Evolutionary conservation across 2,329 filamentous ascomycete genomes (phyloP).

Genomic region (Apiospora hydei): DNA sequence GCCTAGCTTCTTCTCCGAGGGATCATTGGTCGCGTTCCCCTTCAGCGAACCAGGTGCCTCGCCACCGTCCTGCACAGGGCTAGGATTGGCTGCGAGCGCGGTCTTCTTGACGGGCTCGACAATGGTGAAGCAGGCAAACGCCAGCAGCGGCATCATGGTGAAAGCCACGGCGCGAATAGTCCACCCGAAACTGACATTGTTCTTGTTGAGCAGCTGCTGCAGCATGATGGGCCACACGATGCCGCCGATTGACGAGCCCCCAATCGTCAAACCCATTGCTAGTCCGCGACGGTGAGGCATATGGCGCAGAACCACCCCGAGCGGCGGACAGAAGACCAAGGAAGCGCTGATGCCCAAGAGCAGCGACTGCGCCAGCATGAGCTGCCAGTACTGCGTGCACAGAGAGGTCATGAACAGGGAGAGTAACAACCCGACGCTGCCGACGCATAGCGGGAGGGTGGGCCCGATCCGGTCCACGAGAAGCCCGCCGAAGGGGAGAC

Average conservation of each 20-base stretch:
- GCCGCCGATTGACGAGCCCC: conserved; percentile 41
- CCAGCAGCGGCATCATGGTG: conserved; percentile 21
- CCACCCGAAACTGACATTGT: conserved; percentile 24
- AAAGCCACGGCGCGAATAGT: conserved; percentile 26
- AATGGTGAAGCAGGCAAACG: conserved; percentile 4
- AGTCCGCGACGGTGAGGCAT: conserved; percentile 39
- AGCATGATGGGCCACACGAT: conserved; percentile 7
- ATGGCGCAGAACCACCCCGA: conserved; percentile 34
- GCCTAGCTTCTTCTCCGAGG: background rate
- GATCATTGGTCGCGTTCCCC: background rate
- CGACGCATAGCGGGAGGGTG: conserved; percentile 43
- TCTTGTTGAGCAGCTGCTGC: conserved; percentile 33
- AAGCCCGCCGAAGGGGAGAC: conserved; percentile 58
- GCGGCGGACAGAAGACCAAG: conserved; percentile 34
- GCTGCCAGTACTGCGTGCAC: conserved; percentile 55
- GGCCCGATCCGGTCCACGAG: conserved; percentile 58
- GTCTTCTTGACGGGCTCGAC: conserved; percentile 43
- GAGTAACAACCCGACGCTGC: conserved; percentile 51
- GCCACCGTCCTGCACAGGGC: too few relatives aligned
- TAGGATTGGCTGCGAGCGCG: conserved; percentile 36
- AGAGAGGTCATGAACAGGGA: conserved; percentile 52
- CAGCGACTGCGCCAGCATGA: conserved; percentile 59
- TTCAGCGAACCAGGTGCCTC: background rate
- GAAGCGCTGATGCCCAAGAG: conserved; percentile 49
- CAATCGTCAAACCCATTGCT: conserved; percentile 44